A percentile compares a stretch with the other conserved stretches of the same genome.
phyloP scores from a whole-genome alignment of 163 green algal species.

The Prototheca stagnorum region DNA sequence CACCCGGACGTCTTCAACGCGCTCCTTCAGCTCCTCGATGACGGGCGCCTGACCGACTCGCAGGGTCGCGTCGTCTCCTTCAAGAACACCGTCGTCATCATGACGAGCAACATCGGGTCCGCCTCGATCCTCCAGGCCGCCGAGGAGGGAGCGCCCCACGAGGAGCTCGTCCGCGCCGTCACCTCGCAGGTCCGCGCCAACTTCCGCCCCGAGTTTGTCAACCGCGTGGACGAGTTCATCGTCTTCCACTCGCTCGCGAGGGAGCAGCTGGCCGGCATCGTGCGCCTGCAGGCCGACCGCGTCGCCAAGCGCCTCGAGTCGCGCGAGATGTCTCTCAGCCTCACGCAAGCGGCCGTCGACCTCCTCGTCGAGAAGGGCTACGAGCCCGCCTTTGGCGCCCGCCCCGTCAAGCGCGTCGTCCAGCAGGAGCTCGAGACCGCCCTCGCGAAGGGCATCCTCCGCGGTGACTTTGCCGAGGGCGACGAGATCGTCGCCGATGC shows the following conservation, averaged over 20 bases:
- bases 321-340: conserved; percentile 42
- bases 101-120: conserved; percentile 75
- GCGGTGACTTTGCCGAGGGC: too few species aligned
- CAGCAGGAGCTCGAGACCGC: conserved; percentile 85
- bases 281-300: conserved; percentile 34
- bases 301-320: conserved; percentile 38
- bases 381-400: conserved; percentile 57
- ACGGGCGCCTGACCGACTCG: conserved; percentile 73
- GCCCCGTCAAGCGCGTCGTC: conserved; percentile 84
- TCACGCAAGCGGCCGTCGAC: conserved; percentile 55
- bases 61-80: conserved; percentile 74
- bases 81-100: conserved; percentile 73
- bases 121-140: conserved; percentile 13
- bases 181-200: conserved; percentile 26
- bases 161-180: conserved; percentile 12
- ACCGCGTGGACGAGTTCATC: conserved; percentile 46
- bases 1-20: conserved; percentile 44
- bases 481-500: too few species aligned
- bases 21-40: conserved; percentile 58
- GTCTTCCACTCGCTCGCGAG: conserved; percentile 60
- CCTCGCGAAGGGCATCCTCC: conserved; percentile 54
- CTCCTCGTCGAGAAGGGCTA: conserved; percentile 36
- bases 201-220: conserved; percentile 70
- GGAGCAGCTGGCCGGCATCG: conserved; percentile 39
- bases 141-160: conserved; percentile 15